Evolutionary conservation across 345 rosid species (phyloP).

Genomic region (Boechera stricta): DNA sequence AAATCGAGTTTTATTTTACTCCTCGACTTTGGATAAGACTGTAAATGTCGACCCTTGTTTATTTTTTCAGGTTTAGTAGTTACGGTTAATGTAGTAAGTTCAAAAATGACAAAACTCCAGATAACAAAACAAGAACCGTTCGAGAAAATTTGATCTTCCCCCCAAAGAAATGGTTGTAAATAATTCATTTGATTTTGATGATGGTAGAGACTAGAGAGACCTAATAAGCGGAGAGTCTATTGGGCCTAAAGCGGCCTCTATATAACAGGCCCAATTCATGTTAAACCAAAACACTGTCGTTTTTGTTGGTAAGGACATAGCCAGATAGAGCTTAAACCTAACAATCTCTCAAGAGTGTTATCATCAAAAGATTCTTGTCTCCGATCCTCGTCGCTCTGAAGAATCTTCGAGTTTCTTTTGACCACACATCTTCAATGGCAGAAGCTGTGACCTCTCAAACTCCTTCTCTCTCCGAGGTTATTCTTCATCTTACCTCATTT

Average conservation of each 20-base stretch:
- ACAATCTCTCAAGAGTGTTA: slow-evolving; percentile 8
- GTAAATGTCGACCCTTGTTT: no score
- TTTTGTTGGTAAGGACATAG: slow-evolving; percentile 22
- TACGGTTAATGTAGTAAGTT: no score
- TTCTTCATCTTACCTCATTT: slow-evolving; percentile 11
- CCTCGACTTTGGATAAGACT: no score
- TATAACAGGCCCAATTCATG: background rate
- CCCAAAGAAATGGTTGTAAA: no score
- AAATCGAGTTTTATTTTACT: no score
- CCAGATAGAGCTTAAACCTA: slow-evolving; percentile 40
- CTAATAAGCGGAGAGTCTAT: background rate
- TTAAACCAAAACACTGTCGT: slow-evolving; percentile 14
- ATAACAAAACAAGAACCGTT: no score
- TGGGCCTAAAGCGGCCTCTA: background rate
- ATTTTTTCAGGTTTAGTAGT: no score
- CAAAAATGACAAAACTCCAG: no score
- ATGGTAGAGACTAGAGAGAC: no score
- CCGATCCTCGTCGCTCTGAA: slow-evolving; percentile 41
- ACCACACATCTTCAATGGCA: slow-evolving; percentile 61
- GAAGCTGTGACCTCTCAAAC: slow-evolving; percentile 53
- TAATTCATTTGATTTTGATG: no score
- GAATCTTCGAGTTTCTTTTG: slow-evolving; percentile 34
- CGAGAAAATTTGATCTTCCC: no score
- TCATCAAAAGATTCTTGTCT: slow-evolving; percentile 35
- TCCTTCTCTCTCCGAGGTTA: slow-evolving; percentile 76